Conservation (phyloP, 2,329 filamentous ascomycete genomes). For the Arthrobotrys entomopaga region DNA sequence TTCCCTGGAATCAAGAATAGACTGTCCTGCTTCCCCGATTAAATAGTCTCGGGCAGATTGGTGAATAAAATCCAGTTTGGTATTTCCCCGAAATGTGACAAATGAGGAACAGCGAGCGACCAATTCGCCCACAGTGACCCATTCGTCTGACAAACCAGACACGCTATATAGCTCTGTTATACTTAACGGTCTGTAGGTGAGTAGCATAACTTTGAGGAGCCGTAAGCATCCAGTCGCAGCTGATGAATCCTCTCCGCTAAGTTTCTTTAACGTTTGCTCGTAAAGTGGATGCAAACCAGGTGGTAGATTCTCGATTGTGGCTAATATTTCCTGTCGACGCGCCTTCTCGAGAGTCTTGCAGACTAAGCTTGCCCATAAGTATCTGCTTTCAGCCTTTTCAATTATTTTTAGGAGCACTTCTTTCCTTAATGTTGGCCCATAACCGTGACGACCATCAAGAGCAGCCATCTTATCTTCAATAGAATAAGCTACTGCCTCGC, state of each 20-base stretch:
- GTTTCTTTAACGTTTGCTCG: constrained; percentile 56
- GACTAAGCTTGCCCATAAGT: constrained; percentile 60
- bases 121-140: constrained; percentile 25
- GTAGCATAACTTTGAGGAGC: constrained; percentile 58
- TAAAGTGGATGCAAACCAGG: constrained; percentile 58
- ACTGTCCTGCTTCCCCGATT: constrained; percentile 47
- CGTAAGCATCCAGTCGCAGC: constrained; percentile 56
- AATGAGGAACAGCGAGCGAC: constrained; percentile 59
- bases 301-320: constrained; percentile 56
- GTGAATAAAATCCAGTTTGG: constrained; percentile 57
- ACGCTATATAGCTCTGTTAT: constrained; percentile 57
- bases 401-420: constrained; percentile 32
- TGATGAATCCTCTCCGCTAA: constrained; percentile 43
- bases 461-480: constrained; percentile 56
- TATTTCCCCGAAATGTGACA: constrained; percentile 55
- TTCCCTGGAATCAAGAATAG: constrained; percentile 55
- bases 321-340: constrained; percentile 34
- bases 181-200: constrained; percentile 58
- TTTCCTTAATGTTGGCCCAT: constrained; percentile 24
- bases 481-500: constrained; percentile 56
- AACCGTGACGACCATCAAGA: not conserved
- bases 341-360: constrained; percentile 58
- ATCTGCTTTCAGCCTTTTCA: constrained; percentile 58
- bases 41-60: constrained; percentile 60
- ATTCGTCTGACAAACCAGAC: constrained; percentile 54